Base-by-base conservation (phyloP, 768 basidiomycete genomes). In the Kwoniella dejecticola region DNA sequence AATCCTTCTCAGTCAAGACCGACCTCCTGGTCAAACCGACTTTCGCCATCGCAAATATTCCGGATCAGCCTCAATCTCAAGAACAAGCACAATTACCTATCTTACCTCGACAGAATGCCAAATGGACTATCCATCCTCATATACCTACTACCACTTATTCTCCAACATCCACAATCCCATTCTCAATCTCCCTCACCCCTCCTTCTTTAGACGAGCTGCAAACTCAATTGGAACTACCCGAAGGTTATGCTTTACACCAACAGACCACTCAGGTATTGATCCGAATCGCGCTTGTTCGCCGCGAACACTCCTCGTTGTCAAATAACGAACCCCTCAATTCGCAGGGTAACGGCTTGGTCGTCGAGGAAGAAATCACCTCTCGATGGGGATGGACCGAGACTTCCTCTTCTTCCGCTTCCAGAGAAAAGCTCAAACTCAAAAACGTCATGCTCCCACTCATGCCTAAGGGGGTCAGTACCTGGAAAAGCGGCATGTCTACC, bases 121-220 rank as follows among this genome's bases (percentile, higher is more conserved):
- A 63, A 49, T 76, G 75, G 75, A 61, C 68, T 13, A 60, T 76
- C 26, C 49, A 68, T 33, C 69, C 71, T 24, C 53, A 48, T 27
- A 48, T 76, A 15, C 75, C 70, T 11, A 74, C 72, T 7, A 74
- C 75, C 8, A 64, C 75, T 0, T 76, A 62, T 50, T 74, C 72
- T 11, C 75, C 75, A 21, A 72, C 72, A 8, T 70, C 70, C 7
- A 49, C 44, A 13, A 71, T 76, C 8, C 75, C 75, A 19, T 48
- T 76, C 54, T 57, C 56, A 8, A 19, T 76, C 7, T 48, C 24
- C 6, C 52, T 76, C 2, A 63, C 67, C 8, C 75, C 75, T 5
- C 70, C 70, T 1, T 49, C 53, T 1, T 2, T 57, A 5, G 21
- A 38, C 29, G 48, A 49, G 17, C 19, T 30, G 24, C 19, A 41